Evolutionary conservation across 352 stramenopile species (phyloP), one percentile per base, ranked within the genome.

Genomic region (Sclerospora graminicola): DNA sequence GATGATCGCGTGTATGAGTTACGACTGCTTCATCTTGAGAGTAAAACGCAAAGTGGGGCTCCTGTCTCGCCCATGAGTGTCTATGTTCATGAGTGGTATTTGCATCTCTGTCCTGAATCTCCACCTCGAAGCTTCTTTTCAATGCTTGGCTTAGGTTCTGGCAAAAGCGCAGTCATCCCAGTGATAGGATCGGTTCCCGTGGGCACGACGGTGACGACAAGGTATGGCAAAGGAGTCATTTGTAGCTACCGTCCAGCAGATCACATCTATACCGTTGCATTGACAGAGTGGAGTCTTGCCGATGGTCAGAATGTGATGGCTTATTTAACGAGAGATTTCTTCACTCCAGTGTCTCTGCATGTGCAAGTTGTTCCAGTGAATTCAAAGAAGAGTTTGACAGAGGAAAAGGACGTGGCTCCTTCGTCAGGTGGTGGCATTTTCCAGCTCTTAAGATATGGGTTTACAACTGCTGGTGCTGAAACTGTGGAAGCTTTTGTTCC

Each of bases 111-210:
- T 2, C 48, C 57, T 0, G 66, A 81, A 2, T 83, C 73, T 16
- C 69, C 77, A 2, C 68, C 77, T 28, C 59, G 74, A 41, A 77
- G 69, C 44, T 86, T 86, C 48, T 77, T 89, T 18, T 82, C 73
- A 1, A 75, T 82, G 44, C 56, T 84, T 8, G 63, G 73, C 26
- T 33, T 81, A 36, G 48, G 61, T 8, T 59, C 56, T 3, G 45
- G 54, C 1, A 61, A 57, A 15, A 46, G 19, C 28, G 19, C 41
- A 11, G 37, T 48, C 8, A 34, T 20, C 20, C 29, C 44, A 23
- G 41, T 31, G 2, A 14, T 44, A 29, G 27, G 18, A 23, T 38
- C 51, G 24, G 20, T 68, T 19, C 20, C 58, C 1, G 43, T 68
- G 31, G 69, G 68, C 13, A 64, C 69, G 10, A 51, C 46, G 16